phyloP scores from a whole-genome alignment of 345 rosid species.

The Salix exigua region DNA sequence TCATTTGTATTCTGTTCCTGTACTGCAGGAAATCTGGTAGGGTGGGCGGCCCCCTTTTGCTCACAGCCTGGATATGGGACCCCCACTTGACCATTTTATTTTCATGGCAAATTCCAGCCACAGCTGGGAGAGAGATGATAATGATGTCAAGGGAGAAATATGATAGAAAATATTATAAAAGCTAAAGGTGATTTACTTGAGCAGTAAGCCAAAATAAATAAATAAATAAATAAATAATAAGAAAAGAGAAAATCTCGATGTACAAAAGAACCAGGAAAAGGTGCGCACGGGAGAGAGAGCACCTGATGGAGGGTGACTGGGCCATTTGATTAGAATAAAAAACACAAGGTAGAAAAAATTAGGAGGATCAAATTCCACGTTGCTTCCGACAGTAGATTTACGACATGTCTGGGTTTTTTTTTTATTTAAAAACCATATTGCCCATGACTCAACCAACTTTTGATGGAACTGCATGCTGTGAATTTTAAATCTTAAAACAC shows the following conservation, averaged over 20 bases:
- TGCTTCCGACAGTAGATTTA: too few relatives aligned
- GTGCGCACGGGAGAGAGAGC: neutral
- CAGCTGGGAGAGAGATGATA: neutral
- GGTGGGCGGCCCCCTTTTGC: slow-evolving; percentile 14
- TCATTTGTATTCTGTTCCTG: slow-evolving; percentile 19
- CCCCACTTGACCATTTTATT: slow-evolving; percentile 25
- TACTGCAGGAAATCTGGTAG: slow-evolving; percentile 36
- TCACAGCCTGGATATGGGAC: slow-evolving; percentile 41
- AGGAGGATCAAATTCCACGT: too few relatives aligned
- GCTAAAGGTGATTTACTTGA: neutral
- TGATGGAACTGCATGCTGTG: too few relatives aligned
- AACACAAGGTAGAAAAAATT: too few relatives aligned
- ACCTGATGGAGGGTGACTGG: neutral
- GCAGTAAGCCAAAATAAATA: neutral
- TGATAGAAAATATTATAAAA: neutral
- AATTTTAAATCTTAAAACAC: too few relatives aligned
- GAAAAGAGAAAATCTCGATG: slow-evolving; percentile 3
- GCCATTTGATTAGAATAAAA: neutral
- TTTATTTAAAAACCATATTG: too few relatives aligned
- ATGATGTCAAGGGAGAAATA: neutral
- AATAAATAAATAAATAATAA: too few relatives aligned
- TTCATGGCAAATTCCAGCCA: slow-evolving; percentile 21
- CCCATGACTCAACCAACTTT: too few relatives aligned
- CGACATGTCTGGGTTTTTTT: too few relatives aligned
- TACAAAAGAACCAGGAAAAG: neutral